Percentiles rank a stretch among this genome's conserved stretches.
Conservation (phyloP, 441 rosid genomes). For the Theobroma grandiflorum region DNA sequence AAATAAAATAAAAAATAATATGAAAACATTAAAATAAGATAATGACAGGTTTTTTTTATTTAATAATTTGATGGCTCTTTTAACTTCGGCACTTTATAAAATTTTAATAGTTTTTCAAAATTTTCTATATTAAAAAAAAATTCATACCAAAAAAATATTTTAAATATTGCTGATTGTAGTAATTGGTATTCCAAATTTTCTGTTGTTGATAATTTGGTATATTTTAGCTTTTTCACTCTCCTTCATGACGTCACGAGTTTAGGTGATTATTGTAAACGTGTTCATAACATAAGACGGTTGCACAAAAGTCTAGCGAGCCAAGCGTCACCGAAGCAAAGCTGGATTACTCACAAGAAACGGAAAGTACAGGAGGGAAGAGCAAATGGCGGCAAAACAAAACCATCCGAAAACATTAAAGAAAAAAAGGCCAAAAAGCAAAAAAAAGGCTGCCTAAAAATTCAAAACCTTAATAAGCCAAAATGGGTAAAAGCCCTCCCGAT, state of each 20-base stretch:
- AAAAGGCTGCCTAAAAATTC: background rate
- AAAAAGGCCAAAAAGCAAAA: background rate
- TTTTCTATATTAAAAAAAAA: no score
- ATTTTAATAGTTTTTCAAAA: no score
- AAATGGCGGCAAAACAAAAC: slow-evolving; percentile 12
- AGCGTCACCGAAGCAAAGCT: background rate
- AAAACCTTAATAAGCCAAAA: background rate
- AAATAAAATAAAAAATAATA: no score
- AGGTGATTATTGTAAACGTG: background rate
- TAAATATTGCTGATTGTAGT: no score
- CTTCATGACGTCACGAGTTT: background rate
- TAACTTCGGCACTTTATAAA: no score
- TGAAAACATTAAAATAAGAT: no score
- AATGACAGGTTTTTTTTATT: no score
- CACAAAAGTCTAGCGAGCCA: background rate
- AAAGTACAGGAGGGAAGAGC: background rate
- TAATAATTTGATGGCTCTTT: no score
- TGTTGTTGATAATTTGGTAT: no score
- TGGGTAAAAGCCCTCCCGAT: background rate
- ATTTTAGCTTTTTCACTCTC: no score
- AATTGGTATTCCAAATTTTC: no score
- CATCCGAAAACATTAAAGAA: background rate
- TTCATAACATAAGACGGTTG: background rate
- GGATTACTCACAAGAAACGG: background rate
- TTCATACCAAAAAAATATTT: no score